Base-by-base conservation (phyloP, 1,139 yeast species). In the Kodamaea anthophila region DNA sequence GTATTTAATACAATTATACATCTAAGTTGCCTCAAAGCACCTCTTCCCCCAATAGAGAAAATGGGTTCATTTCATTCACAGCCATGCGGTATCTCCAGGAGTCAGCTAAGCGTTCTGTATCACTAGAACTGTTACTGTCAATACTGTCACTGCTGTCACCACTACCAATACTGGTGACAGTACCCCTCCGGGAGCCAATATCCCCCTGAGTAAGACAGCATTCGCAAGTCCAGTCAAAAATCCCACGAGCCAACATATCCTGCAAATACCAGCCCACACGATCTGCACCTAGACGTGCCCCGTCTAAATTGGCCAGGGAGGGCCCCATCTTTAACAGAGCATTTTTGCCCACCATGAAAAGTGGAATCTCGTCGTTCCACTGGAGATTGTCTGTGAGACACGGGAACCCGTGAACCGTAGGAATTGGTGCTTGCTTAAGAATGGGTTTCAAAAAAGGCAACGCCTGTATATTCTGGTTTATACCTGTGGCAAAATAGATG, bases 231-330 rank as follows among this genome's bases (percentile, higher is more conserved):
- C 61, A 55, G 20, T 54, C 49, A 15, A 51, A 47, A 11, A 39
- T 33, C 0, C 60, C 60, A 27, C 33, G 35, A 3, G 51, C 39
- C 28, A 44, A 45, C 31, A 47, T 40, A 11, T 55, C 55, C 34
- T 60, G 65, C 12, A 58, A 35, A 30, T 35, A 49, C 66, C 66
- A 63, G 1, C 67, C 72, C 18, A 65, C 55, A 31, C 74, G 40
- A 40, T 68, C 74, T 1, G 73, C 71, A 3, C 72, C 72, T 9
- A 58, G 40, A 19, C 74, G 43, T 1, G 72, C 72, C 3, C 74
- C 74, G 35, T 65, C 73, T 23, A 67, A 43, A 36, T 68, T 68
- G 2, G 73, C 73, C n/a, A 70, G 58, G 0, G 71, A 60, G 1
- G 74, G 73, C 1, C 74, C 74, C 34, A 65, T 55, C 34, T 58